Base-by-base conservation (phyloP, 2,329 filamentous ascomycete species). In the Curvularia sp. region DNA sequence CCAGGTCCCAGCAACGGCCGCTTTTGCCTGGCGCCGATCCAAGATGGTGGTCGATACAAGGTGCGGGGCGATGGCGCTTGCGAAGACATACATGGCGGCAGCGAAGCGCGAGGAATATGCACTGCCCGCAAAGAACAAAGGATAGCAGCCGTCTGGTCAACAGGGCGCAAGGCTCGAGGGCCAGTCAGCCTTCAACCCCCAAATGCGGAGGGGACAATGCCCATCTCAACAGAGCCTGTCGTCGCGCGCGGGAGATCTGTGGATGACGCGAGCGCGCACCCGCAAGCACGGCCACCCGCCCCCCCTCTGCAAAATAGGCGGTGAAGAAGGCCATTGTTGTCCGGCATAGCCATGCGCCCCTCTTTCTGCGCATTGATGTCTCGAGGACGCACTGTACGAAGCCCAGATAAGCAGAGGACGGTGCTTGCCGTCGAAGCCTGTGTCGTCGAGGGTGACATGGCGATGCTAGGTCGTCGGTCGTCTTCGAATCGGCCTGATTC, bases 401-500 rank as follows among this genome's bases (percentile, higher is more conserved):
- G 30, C 38, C 48, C 31, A 28, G 39, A n/a, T 20, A 39, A 13
- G 24, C 35, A 43, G 49, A 46, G 22, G 38, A 24, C 41, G 18
- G 42, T 12, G 39, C 41, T 28, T 20, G 49, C 49, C 43, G 24
- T 41, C 10, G 51, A 42, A 26, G 30, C 28, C 41, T 43, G 18
- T 24, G 50, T 22, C 43, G 49, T 60, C 38, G 60, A 47, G 26
- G 3, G 64, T 52, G 49, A 47, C 24, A 49, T 22, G 4, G 33
- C 9, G 13, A 9, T 35, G 9, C 33, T 38, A 38, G 35, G 35
- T 38, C 35, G 35, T n/a, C 5, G 15, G 26, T 46, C 50, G 49
- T 63, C 62, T 66, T 74, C 67, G 66, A 74, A 67, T 71, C 69
- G 66, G 71, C 61, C 64, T 61, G 56, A 53, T 72, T 72, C 64